Conservation (phyloP, 306 rosid genomes). For the Malus asiatica region DNA sequence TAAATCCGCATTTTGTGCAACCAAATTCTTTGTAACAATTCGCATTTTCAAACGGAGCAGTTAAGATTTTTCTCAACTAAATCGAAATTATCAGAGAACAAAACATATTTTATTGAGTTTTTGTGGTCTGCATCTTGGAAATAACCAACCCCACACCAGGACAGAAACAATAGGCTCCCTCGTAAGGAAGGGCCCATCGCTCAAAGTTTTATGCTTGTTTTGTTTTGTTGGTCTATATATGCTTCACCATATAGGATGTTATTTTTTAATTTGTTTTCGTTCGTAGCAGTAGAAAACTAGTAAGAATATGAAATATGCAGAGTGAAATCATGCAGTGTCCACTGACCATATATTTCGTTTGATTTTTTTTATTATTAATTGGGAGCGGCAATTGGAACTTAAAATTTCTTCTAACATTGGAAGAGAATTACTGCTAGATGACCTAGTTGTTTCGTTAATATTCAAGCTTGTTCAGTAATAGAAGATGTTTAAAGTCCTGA, state of each 20-base stretch:
- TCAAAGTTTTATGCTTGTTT: constrained; percentile 21
- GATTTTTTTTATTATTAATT: no score
- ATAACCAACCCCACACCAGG: constrained; percentile 62
- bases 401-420: neutral
- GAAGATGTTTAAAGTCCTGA: neutral
- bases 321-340: neutral
- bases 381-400: neutral
- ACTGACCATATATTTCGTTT: neutral
- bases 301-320: neutral
- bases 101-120: constrained; percentile 19
- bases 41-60: constrained; percentile 96
- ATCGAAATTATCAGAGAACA: constrained; percentile 27
- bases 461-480: neutral
- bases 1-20: constrained; percentile 76
- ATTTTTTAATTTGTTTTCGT: no score
- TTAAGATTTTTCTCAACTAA: constrained; percentile 52
- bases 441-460: neutral
- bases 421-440: neutral
- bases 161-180: constrained; percentile 19
- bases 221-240: constrained; percentile 16
- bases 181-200: constrained; percentile 23
- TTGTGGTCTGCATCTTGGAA: constrained; percentile 56
- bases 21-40: constrained; percentile 39
- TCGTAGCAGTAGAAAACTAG: neutral
- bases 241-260: neutral